These are phyloP conservation scores for Paracorniculantispora psalliotae DNA, from an alignment of 2,329 filamentous ascomycete species.

Conservation along the genomic window DNA sequence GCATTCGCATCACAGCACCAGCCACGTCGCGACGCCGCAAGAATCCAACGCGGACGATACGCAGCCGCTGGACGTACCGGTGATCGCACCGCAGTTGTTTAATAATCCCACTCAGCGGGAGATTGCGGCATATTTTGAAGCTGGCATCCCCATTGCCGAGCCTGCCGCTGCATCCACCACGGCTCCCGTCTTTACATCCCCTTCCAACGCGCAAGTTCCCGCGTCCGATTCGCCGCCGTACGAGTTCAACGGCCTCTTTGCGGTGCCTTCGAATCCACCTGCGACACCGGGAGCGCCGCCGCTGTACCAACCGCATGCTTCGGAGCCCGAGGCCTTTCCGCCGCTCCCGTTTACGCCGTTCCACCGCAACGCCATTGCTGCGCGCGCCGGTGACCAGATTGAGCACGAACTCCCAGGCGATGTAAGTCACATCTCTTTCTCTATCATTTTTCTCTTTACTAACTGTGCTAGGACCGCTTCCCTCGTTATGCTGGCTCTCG, in stretches of 20 bases:
- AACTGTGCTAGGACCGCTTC: slow-evolving; percentile 8
- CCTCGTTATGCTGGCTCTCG: neutral
- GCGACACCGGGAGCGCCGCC: neutral
- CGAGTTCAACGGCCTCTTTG: slow-evolving; percentile 2
- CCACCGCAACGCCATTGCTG: neutral
- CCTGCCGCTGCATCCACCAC: neutral
- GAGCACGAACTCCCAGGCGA: slow-evolving; percentile 10
- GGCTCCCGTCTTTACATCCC: neutral
- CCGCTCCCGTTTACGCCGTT: slow-evolving; percentile 7
- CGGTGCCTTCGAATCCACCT: neutral
- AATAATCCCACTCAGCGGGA: no score
- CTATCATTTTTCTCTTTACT: neutral
- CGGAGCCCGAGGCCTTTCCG: neutral
- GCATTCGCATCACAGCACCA: neutral
- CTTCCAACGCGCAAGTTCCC: neutral
- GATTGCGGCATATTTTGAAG: neutral
- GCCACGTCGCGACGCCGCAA: neutral
- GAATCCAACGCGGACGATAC: neutral
- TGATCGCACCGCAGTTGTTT: no score
- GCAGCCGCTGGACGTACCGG: neutral
- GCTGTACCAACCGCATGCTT: slow-evolving; percentile 1
- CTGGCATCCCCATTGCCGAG: neutral
- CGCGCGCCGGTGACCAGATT: neutral
- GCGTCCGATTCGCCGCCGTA: slow-evolving; percentile 5
- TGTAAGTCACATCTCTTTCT: neutral